These are phyloP conservation scores for Astrocystis sublimbata DNA, from an alignment of 495 filamentous ascomycete genomes.

Conservation along the genomic window DNA sequence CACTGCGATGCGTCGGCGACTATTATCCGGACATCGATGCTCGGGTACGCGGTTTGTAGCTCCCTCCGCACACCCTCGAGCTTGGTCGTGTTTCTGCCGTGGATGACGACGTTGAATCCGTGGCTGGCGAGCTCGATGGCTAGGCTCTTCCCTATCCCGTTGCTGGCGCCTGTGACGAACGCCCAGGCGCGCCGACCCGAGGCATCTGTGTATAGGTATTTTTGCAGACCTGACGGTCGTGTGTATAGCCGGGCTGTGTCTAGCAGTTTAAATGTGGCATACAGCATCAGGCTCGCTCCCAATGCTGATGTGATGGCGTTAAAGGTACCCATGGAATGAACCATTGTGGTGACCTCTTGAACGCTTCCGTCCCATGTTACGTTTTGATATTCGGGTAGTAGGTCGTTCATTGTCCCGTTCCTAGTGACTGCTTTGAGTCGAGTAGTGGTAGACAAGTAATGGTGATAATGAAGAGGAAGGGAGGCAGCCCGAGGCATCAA, in stretches of 20 bases:
- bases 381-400: background rate
- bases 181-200: slow-evolving; percentile 46
- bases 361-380: background rate
- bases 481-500: background rate
- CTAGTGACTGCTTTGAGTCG: background rate
- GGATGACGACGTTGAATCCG: slow-evolving; percentile 61
- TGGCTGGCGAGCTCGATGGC: slow-evolving; percentile 49
- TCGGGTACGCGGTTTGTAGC: slow-evolving; percentile 32
- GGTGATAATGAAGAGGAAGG: background rate
- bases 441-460: no score
- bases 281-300: slow-evolving; percentile 11
- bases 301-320: background rate
- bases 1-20: slow-evolving; percentile 29
- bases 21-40: slow-evolving; percentile 16
- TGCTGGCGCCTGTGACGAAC: slow-evolving; percentile 59
- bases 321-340: slow-evolving; percentile 13
- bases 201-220: slow-evolving; percentile 2
- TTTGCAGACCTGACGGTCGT: slow-evolving; percentile 7
- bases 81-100: slow-evolving; percentile 55
- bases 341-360: background rate
- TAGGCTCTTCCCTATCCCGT: slow-evolving; percentile 59
- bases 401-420: background rate
- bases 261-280: slow-evolving; percentile 7
- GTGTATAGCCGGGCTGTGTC: slow-evolving; percentile 12
- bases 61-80: slow-evolving; percentile 29